Evolutionary conservation across 2,329 filamentous ascomycete genomes (phyloP).

Genomic region (Colletotrichum lupini): DNA sequence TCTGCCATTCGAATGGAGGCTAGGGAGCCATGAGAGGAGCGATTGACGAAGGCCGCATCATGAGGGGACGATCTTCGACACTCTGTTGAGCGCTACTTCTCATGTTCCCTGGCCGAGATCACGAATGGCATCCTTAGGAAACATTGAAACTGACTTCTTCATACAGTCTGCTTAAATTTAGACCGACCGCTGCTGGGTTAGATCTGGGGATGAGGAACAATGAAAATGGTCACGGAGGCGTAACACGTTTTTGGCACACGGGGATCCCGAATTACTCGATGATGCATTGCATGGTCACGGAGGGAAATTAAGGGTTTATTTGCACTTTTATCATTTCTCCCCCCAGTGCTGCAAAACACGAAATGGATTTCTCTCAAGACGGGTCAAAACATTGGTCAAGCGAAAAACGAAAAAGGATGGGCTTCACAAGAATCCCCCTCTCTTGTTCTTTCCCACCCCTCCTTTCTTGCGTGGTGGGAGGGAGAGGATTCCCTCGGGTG

Average conservation of each 20-base stretch:
- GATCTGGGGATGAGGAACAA: conserved; percentile 34
- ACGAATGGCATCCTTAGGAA: neutral
- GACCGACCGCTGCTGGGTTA: conserved; percentile 32
- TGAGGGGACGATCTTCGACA: no score
- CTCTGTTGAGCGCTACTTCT: neutral
- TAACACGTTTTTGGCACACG: conserved; percentile 37
- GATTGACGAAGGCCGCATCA: neutral
- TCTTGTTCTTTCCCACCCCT: conserved; percentile 14
- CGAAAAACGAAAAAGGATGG: conserved; percentile 29
- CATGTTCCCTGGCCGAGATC: neutral
- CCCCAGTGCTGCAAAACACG: conserved; percentile 32
- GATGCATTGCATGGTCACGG: conserved; percentile 37
- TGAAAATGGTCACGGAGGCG: conserved; percentile 36
- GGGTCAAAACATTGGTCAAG: conserved; percentile 32
- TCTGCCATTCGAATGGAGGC: neutral
- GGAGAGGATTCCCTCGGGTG: conserved; percentile 28
- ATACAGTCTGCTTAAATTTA: conserved; percentile 32
- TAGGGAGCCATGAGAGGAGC: neutral
- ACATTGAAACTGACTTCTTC: neutral
- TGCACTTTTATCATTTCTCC: conserved; percentile 33
- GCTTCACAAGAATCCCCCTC: conserved; percentile 25
- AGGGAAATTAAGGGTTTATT: conserved; percentile 36
- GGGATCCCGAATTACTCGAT: conserved; percentile 37
- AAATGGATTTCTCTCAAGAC: conserved; percentile 36
- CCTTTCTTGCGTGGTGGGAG: conserved; percentile 12